A percentile compares a stretch with the other conserved stretches of the same genome.
These are phyloP conservation scores for Cyberlindnera sargentensis DNA, from an alignment of 805 yeast genomes.

Conservation along the genomic window DNA sequence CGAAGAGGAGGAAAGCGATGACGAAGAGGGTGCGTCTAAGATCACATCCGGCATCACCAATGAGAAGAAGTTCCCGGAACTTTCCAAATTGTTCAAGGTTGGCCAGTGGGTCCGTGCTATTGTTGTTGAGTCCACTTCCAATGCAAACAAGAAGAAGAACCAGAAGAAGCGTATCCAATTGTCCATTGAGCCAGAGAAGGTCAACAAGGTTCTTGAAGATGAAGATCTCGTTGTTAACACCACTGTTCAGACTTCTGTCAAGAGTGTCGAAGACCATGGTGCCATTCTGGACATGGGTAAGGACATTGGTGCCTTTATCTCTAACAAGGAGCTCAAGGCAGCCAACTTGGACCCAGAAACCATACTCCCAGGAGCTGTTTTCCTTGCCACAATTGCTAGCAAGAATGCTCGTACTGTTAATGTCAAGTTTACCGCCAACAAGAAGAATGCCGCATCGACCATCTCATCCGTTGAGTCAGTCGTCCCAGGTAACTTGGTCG, in stretches of 20 bases:
- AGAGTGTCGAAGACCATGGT: constrained; percentile 90
- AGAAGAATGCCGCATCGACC: constrained; percentile 43
- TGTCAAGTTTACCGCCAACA: constrained; percentile 39
- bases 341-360: constrained; percentile 30
- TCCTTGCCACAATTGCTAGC: constrained; percentile 53
- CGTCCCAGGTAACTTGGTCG: constrained; percentile 79
- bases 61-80: constrained; percentile 45
- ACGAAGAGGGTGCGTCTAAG: constrained; percentile 17
- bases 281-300: constrained; percentile 66
- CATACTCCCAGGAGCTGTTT: constrained; percentile 56
- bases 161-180: constrained; percentile 59
- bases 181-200: constrained; percentile 65
- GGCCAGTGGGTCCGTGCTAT: constrained; percentile 88
- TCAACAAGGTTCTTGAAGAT: constrained; percentile 51
- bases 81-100: constrained; percentile 44
- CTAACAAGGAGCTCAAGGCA: constrained; percentile 54
- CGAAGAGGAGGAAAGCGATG: constrained; percentile 33
- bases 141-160: constrained; percentile 30
- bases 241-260: constrained; percentile 68
- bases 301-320: constrained; percentile 61
- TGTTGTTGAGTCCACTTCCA: constrained; percentile 49
- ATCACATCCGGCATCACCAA: constrained; percentile 21
- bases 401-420: constrained; percentile 51
- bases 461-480: constrained; percentile 74
- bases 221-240: constrained; percentile 62